phyloP scores from a whole-genome alignment of 148 eudicot genomes.

The Persicaria tinctoria region DNA sequence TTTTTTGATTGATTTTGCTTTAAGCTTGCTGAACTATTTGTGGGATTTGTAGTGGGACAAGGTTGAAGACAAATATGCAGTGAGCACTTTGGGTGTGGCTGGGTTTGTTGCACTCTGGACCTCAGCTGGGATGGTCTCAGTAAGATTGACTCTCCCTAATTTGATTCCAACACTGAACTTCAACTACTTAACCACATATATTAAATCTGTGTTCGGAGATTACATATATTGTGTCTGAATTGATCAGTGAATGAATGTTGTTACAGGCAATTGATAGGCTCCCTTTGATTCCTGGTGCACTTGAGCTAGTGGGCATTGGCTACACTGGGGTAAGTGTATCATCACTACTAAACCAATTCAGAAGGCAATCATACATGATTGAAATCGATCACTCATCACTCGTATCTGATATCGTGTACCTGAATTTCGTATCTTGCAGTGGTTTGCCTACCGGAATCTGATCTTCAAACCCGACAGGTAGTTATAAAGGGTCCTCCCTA shows the following conservation, averaged over 20 bases:
- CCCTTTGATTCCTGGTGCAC: constrained; percentile 74
- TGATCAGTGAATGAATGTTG: background rate
- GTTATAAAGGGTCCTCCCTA: background rate
- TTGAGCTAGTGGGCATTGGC: constrained; percentile 96
- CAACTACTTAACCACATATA: too few species aligned
- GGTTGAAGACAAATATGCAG: constrained; percentile 97
- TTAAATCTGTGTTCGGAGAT: too few species aligned
- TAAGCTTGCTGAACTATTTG: background rate
- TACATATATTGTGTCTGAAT: background rate
- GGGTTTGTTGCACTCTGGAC: constrained; percentile 52
- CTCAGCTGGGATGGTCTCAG: constrained; percentile 68
- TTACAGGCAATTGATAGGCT: constrained; percentile 87
- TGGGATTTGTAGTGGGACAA: constrained; percentile 65
- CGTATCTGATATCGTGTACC: too few species aligned
- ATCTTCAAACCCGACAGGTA: constrained; percentile 77
- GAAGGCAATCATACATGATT: too few species aligned
- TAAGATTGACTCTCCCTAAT: constrained; percentile 15
- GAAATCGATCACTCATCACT: too few species aligned
- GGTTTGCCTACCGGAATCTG: constrained; percentile 83
- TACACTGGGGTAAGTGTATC: constrained; percentile 75
- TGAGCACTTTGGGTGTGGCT: constrained; percentile 62
- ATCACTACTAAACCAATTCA: too few species aligned
- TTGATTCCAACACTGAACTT: too few species aligned
- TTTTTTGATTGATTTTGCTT: too few species aligned
- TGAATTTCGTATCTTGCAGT: constrained; percentile 34